Evolutionary conservation across 805 yeast species (phyloP).

Genomic region (Starmerella sp.): DNA sequence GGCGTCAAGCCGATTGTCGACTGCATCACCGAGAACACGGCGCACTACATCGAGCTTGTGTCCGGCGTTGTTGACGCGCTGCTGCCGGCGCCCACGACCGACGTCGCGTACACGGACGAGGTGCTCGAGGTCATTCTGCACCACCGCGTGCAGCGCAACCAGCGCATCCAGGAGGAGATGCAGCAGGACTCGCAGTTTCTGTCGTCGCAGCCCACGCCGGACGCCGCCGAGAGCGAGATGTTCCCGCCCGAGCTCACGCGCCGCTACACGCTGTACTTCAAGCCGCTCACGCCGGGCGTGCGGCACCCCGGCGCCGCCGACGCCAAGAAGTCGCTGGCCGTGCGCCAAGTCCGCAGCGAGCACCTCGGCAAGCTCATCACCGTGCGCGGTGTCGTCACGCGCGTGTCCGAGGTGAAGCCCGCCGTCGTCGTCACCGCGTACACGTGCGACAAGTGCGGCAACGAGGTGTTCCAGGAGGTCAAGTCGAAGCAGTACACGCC

Average conservation of each 20-base stretch:
- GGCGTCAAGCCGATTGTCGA: conserved; percentile 38
- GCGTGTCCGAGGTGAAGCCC: conserved; percentile 95
- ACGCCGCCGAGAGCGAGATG: conserved; percentile 25
- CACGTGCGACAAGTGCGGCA: conserved; percentile 95
- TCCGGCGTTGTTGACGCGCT: conserved; percentile 62
- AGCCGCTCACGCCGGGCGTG: conserved; percentile 47
- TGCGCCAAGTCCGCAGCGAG: conserved; percentile 76
- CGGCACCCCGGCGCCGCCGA: conserved; percentile 21
- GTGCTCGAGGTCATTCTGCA: conserved; percentile 87
- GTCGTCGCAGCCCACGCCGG: conserved; percentile 8
- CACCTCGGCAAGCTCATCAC: conserved; percentile 80
- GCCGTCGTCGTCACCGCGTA: conserved; percentile 83
- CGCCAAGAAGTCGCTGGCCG: conserved; percentile 46
- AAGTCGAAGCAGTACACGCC: conserved; percentile 76
- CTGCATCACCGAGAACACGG: conserved; percentile 59
- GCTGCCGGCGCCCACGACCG: conserved; percentile 79
- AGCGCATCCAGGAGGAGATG: conserved; percentile 55
- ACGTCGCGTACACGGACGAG: conserved; percentile 69
- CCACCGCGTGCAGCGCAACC: conserved; percentile 77
- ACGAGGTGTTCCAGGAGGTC: conserved; percentile 93
- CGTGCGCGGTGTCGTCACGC: conserved; percentile 84
- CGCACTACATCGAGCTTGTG: conserved; percentile 69
- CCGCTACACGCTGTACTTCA: conserved; percentile 75
- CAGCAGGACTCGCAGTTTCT: conserved; percentile 27
- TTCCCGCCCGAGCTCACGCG: conserved; percentile 84